Base-by-base conservation (phyloP, 2,329 filamentous ascomycete species). In the Monilinia polystroma region DNA sequence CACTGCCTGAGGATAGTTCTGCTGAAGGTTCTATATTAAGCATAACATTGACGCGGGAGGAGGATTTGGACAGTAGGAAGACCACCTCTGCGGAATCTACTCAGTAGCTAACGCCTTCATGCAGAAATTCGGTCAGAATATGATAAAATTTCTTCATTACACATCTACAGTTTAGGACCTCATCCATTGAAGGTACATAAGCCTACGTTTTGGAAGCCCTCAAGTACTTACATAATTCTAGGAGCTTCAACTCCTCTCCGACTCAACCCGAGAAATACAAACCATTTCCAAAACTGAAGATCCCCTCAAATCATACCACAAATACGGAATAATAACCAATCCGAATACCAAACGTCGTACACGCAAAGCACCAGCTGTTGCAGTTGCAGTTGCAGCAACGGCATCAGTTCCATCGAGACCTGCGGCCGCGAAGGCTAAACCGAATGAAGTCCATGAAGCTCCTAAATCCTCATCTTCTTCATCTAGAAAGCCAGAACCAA, bases 141-240 rank as follows among this genome's bases (percentile, higher is more conserved):
- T 71, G 83, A 90, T 59, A 81, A 86, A n/a, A 86, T 97, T 64
- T 84, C 83, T 0, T 90, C 91, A 0, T 88, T 97, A 68, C 92
- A 97, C 73, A 80, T 98, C 54, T 98, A 98, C 80, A 97, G 93
- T 74, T 76, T 98, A 23, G 88, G 91, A 53, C 84, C 90, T 1
- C 84, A 87, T 49, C 84, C 87, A 0, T 81, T 93, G 20, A 89
- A 88, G 77, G 88, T 86, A 78, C 63, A 70, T 49, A 72, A 45
- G 12, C 23, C 29, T 5, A 7, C 54, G 23, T 12, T n/a, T 41
- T 23, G 26, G 47, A 2, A 18, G 54, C 38, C 23, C 49, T 20
- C 2, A 55, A 68, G n/a, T 69, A 45, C 55, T 57, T 43, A 66
- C 32, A 56, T 14, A 49, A 23, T 26, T 29, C 3, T 58, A 80